Base-by-base conservation (phyloP, 441 rosid species). In the Dalechampia spathulata region DNA sequence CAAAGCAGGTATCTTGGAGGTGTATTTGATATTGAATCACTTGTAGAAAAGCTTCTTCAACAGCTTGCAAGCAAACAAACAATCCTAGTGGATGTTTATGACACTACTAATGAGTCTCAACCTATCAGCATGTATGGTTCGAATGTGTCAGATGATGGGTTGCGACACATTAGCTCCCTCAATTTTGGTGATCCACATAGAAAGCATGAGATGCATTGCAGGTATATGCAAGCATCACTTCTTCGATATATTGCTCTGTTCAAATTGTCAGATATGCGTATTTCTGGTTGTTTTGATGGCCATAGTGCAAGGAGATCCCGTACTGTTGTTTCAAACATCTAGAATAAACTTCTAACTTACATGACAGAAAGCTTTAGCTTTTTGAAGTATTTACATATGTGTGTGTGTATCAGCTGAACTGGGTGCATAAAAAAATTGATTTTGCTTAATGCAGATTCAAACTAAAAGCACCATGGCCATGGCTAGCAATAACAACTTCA, bases 101-200 rank as follows among this genome's bases (percentile, higher is more conserved):
- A 91, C 56, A 87, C 71, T 22, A 82, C 87, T 32, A 82, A 85
- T 65, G 52, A 14, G 26, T 85, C 96, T 54, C 57, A 67, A 1
- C 88, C 95, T 12, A 87, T 91, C 59, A 91, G 96, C 79, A 91
- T 91, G 96, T 91, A 85, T 58, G 95, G 92, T 62, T 75, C 84
- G 49, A 64, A 85, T 68, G 75, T 68, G 38, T 71, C 78, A 7
- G 77, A 71, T 69, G 80, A 78, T 66, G 72, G 63, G 41, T 72
- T 83, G 76, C 79, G 77, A 71, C 83, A 55, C 66, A 64, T 78
- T 63, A 91, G 96, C 68, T 19, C 54, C 66, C 88, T 91, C 55
- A 83, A 69, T 65, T 87, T 91, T 70, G 96, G 95, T 34, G 98
- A 91, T 77, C 98, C 98, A n/a, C 75, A 71, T 59, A 75, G 95